Conservation (phyloP, 177 flowering plant species). For the Vitis hybrid region DNA sequence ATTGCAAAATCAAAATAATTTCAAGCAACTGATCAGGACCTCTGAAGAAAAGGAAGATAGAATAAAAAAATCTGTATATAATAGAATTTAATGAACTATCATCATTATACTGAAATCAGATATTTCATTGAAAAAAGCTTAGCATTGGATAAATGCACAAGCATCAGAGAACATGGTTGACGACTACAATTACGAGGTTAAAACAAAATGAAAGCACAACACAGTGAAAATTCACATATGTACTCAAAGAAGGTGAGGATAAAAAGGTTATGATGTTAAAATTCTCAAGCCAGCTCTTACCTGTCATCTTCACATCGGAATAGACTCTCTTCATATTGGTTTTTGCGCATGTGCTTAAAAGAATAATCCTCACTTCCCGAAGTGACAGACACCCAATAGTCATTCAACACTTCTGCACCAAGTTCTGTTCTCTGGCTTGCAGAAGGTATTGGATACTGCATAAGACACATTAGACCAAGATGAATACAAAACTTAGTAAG, state of each 20-base stretch:
- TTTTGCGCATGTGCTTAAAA: slow-evolving; percentile 97
- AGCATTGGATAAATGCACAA: too few species aligned
- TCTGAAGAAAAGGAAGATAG: neutral
- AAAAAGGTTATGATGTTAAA: neutral
- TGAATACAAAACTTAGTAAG: neutral
- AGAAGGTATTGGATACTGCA: slow-evolving; percentile 81
- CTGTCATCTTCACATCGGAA: slow-evolving; percentile 99
- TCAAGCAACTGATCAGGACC: neutral
- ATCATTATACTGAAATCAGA: too few species aligned
- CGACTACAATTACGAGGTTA: too few species aligned
- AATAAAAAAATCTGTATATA: neutral
- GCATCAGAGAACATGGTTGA: too few species aligned
- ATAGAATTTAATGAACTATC: neutral
- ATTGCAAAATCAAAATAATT: neutral
- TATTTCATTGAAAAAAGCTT: too few species aligned
- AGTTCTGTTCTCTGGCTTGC: slow-evolving; percentile 83
- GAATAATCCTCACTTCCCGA: slow-evolving; percentile 99
- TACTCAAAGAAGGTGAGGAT: too few species aligned
- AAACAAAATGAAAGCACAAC: too few species aligned
- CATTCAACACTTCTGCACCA: slow-evolving; percentile 86
- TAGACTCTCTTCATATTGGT: slow-evolving; percentile 96
- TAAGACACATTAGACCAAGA: slow-evolving; percentile 4
- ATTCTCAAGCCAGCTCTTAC: slow-evolving; percentile 31
- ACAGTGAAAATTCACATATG: too few species aligned
- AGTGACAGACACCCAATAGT: slow-evolving; percentile 94